phyloP scores from a whole-genome alignment of 352 stramenopile species.

The Phytophthora hibernalis region DNA sequence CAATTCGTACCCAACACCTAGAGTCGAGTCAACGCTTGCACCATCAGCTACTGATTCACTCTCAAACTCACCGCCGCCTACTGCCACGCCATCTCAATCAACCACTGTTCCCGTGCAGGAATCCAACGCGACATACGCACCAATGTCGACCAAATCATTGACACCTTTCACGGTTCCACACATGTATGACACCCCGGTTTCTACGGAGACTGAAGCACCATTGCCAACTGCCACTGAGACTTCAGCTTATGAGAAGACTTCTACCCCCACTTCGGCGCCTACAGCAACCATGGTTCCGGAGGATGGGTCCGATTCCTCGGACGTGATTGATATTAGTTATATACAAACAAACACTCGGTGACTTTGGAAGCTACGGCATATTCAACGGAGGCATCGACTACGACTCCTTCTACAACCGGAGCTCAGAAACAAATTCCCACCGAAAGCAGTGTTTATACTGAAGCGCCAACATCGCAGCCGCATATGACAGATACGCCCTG shows the following conservation, averaged over 20 bases:
- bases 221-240: background rate
- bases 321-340: background rate
- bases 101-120: background rate
- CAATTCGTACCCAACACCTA: background rate
- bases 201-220: slow-evolving; percentile 12
- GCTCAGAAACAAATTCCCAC: slow-evolving; percentile 1
- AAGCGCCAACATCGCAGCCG: background rate
- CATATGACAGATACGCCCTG: background rate
- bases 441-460: slow-evolving; percentile 8
- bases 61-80: background rate
- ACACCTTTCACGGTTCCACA: background rate
- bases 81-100: background rate
- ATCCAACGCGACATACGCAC: background rate
- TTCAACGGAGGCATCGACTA: slow-evolving; percentile 15
- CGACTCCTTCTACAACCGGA: slow-evolving; percentile 9
- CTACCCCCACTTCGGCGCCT: slow-evolving; percentile 1
- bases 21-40: background rate
- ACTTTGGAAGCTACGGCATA: background rate
- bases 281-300: background rate
- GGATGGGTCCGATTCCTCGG: background rate
- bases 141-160: slow-evolving; percentile 9
- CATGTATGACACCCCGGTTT: slow-evolving; percentile 12
- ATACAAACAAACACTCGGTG: background rate
- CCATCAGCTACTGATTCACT: background rate
- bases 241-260: slow-evolving; percentile 7